Percentiles rank a stretch among this genome's conserved stretches.
phyloP scores from a whole-genome alignment of 495 filamentous ascomycete species.

The Ascodesmis nigricans region DNA sequence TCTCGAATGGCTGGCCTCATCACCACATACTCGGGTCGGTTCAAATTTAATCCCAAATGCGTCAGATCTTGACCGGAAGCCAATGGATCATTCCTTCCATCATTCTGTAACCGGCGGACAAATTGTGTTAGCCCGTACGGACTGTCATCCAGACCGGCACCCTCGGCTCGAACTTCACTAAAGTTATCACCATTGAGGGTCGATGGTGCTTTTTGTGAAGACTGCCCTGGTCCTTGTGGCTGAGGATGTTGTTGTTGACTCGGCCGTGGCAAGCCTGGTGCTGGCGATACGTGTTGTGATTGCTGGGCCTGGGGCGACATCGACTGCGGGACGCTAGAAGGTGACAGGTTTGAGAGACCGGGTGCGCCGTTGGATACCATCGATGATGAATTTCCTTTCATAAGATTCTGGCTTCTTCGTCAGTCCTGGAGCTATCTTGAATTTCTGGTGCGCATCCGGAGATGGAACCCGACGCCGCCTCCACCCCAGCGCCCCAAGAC shows the following conservation, averaged over 20 bases:
- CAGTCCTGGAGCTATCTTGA: slow-evolving; percentile 3
- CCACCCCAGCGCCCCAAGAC: too few species aligned
- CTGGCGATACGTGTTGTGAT: slow-evolving; percentile 9
- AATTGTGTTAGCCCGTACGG: too few species aligned
- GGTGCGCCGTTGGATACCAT: slow-evolving; percentile 16
- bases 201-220: slow-evolving; percentile 5
- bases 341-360: slow-evolving; percentile 11
- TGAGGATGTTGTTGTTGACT: slow-evolving; percentile 33
- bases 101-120: too few species aligned
- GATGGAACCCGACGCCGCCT: too few species aligned
- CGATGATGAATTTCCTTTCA: slow-evolving; percentile 10
- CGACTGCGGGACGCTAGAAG: slow-evolving; percentile 30
- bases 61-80: slow-evolving; percentile 49
- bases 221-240: slow-evolving; percentile 15
- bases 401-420: slow-evolving; percentile 3
- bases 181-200: slow-evolving; percentile 14
- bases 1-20: too few species aligned
- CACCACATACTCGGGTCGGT: slow-evolving; percentile 43
- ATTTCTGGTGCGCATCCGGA: slow-evolving; percentile 1
- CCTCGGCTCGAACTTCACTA: slow-evolving; percentile 11
- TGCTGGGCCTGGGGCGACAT: slow-evolving; percentile 30
- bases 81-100: too few species aligned
- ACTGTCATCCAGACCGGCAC: too few species aligned
- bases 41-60: slow-evolving; percentile 45
- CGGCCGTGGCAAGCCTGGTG: slow-evolving; percentile 16